A percentile compares a stretch with the other conserved stretches of the same genome.
Conservation (phyloP, 306 rosid species). For the Quercus dentata region DNA sequence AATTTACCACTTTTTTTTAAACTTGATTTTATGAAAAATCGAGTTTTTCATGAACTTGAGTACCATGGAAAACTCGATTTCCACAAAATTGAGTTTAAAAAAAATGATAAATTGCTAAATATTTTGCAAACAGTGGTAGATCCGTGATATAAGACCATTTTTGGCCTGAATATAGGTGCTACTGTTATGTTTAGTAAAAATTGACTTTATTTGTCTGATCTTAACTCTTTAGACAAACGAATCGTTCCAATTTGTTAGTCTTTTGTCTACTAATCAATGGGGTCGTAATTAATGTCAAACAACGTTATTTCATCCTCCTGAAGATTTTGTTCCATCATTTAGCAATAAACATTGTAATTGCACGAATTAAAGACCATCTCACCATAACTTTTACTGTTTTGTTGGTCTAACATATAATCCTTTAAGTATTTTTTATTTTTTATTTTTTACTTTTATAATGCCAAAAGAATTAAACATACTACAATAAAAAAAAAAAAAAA, state of each 20-base stretch:
- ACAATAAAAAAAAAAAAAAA: not conserved
- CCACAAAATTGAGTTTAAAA: too few relatives aligned
- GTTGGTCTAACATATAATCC: too few relatives aligned
- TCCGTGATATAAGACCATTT: too few relatives aligned
- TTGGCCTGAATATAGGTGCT: too few relatives aligned
- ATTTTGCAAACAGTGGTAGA: too few relatives aligned
- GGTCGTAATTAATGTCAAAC: not conserved
- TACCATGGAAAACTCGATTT: too few relatives aligned
- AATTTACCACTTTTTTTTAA: too few relatives aligned
- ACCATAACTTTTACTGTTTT: not conserved
- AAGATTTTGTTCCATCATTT: not conserved
- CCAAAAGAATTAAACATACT: too few relatives aligned
- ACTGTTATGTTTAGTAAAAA: not conserved
- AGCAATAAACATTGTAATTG: not conserved
- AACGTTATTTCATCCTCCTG: not conserved
- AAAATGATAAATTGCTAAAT: too few relatives aligned
- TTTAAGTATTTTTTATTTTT: not conserved
- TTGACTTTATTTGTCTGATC: not conserved
- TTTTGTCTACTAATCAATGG: not conserved
- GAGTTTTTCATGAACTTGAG: too few relatives aligned
- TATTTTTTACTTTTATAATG: too few relatives aligned
- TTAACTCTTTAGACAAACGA: not conserved
- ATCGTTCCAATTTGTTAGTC: not conserved
- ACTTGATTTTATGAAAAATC: too few relatives aligned
- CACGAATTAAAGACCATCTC: not conserved